Base-by-base conservation (phyloP, 495 filamentous ascomycete species). In the Penicillium nucicola region DNA sequence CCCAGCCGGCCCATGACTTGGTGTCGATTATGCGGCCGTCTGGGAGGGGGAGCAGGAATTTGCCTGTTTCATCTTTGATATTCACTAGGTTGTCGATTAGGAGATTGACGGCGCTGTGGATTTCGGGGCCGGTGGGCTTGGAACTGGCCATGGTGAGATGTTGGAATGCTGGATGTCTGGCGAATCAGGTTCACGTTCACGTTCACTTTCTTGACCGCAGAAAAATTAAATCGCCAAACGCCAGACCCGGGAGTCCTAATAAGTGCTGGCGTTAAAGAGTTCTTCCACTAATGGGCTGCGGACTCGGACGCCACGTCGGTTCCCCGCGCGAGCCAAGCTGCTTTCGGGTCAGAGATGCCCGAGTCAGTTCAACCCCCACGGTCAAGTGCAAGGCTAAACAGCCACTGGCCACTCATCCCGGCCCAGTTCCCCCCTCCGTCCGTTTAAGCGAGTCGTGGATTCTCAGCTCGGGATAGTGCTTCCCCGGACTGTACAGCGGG, bases 1-100 rank as follows among this genome's bases (percentile, higher is more conserved):
- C 86, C 86, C 86, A 90, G 53, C 81, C 83, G 34, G 79, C 66
- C 86, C 86, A 90, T 34, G 83, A 85, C 65, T 89, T 90, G 14
- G 86, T 89, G 60, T 90, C 86, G 52, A 90, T 88, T 28, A 89
- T 70, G 20, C 86, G 81, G 30, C 86, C 86, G 52, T 89, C 86
- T 7, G 73, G 63, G 15, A 90, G 74, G 14, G 67, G 77, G 22
- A 89, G 65, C 9, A 88, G 76, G 67, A 87, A 90, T 58, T 84
- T 70, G 20, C 86, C 86, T 0, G 83, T 84, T 9, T 70, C 73
- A 65, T 90, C 86, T 58, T 77, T 79, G 66, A 88, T 88, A 64
- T 86, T 82, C 52, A 89, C 70, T 10, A 90, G 76, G 42, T 83
- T 85, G 54, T 81, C 56, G 56, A 87, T 88, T 9, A 90, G 68